Base-by-base conservation (phyloP, 1,139 yeast species). In the Spathaspora sp. region DNA sequence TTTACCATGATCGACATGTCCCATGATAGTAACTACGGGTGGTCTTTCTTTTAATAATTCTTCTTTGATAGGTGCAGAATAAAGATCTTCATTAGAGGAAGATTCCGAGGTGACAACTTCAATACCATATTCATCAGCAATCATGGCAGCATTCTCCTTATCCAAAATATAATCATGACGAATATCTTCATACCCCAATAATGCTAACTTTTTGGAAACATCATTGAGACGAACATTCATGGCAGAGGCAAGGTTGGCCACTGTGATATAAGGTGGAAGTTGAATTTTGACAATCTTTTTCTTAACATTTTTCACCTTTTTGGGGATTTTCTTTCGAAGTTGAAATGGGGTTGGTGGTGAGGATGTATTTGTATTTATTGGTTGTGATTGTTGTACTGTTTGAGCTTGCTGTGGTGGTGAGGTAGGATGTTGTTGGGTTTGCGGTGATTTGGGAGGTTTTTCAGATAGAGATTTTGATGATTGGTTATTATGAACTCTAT, bases 1-100 rank as follows among this genome's bases (percentile, higher is more conserved):
- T 61, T 93, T 93, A 1, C 99, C 99, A 61, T 93, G 99, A 64
- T 93, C 99, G 38, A 93, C 99, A 65, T 93, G 99, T 4, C 99
- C 99, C 98, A 93, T 93, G 44, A 93, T 89, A 0, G 99, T 91
- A 1, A 93, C 97, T 23, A 93, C 86, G 0, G 99, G 99, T 0
- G 99, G 90, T 54, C 99, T 74, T 13, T 83, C 75, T 44, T 81
- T 81, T 51, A 86, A 64, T 18, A 64, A 55, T 4, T 74, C 68
- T 39, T 79, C 77, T 2, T 60, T 60, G 2, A 60, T 54, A 1
- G 72, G 56, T 38, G 60, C 69, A 43, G 84, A 81, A 55, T 81
- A 84, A 40, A 86, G 61, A 56, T 86, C 93, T n/a, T 78, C 75
- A 3, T 82, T 84, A 8, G 80, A 75, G 18, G 33, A 33, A 23